Percentiles rank a stretch among this genome's conserved stretches.
Evolutionary conservation across 352 stramenopile genomes (phyloP).

Genomic region (Globisporangium uncinulatum): DNA sequence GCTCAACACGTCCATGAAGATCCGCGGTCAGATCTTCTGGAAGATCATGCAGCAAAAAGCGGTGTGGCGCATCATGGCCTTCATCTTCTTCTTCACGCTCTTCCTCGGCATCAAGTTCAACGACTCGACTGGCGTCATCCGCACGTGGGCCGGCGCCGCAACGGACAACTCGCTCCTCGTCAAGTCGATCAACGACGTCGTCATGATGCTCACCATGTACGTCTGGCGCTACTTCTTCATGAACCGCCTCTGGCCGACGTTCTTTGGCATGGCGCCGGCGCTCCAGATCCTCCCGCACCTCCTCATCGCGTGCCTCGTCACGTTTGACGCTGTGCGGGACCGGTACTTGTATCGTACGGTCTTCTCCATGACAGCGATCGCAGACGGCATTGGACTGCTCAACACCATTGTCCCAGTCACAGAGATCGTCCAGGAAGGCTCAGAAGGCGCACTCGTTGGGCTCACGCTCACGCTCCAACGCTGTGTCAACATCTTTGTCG

Average conservation of each 20-base stretch:
- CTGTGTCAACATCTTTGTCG: constrained; percentile 24
- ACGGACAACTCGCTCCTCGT: constrained; percentile 29
- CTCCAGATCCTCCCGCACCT: constrained; percentile 23
- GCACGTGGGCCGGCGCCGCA: constrained; percentile 14
- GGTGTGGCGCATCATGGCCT: constrained; percentile 33
- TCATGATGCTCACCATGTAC: constrained; percentile 23
- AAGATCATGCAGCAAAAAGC: constrained; percentile 46
- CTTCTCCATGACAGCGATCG: constrained; percentile 20
- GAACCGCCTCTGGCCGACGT: constrained; percentile 24
- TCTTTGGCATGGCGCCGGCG: constrained; percentile 26
- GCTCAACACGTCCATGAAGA: constrained; percentile 23
- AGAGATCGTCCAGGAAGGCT: constrained; percentile 28
- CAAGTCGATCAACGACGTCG: constrained; percentile 21
- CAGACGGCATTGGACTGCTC: constrained; percentile 21
- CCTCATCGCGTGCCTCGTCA: constrained; percentile 16
- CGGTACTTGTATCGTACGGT: constrained; percentile 16
- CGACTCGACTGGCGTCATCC: constrained; percentile 15
- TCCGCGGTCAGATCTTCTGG: constrained; percentile 32
- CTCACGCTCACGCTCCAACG: constrained; percentile 23
- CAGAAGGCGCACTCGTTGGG: constrained; percentile 18
- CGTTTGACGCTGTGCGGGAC: constrained; percentile 16
- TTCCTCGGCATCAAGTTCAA: constrained; percentile 27
- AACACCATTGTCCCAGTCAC: constrained; percentile 26
- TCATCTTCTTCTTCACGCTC: constrained; percentile 27
- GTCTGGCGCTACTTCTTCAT: constrained; percentile 32